Evolutionary conservation across 2,329 filamentous ascomycete genomes (phyloP), one percentile per base, ranked within the genome.

Genomic region (Curvularia eragrostidis): DNA sequence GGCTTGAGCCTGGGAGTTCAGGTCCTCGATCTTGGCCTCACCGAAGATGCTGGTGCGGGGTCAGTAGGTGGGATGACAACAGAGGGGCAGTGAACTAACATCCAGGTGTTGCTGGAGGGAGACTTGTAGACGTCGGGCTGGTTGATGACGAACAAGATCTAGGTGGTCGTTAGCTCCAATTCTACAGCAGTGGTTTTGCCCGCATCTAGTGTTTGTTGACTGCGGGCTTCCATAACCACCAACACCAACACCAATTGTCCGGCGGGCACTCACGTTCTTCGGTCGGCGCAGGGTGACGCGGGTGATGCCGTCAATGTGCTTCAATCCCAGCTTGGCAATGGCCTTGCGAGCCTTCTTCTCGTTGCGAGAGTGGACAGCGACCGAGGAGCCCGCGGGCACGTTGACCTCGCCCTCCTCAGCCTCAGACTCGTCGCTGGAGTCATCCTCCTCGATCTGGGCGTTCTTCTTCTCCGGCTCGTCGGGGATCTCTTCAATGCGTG

Each of bases 281-380:
- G 96, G 96, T 81, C 96, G 88, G 83, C 95, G 91, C 77, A 99
- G 89, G 69, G 96, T 99, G 75, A 99, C 96, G 78, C 95, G 90
- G 76, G 95, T 99, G 82, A 99, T 99, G 79, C 95, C 96, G 76
- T 91, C 90, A 71, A 99, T 90, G 77, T 94, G 93, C 86, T 92
- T 95, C 79, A 99, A 85, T 79, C 96, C 93, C 78, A 98, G 89
- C 89, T 99, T 99, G 81, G 93, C 91, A 79, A 99, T 96, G 77
- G 93, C 93, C 88, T 99, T 99, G 84, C 95, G 90, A 75, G 95
- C 96, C 89, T 99, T 99, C 91, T 99, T 99, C 90, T 99, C 95
- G 85, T 98, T 98, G 82, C 95, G 93, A 78, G 92, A 97, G 87
- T 98, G 94, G 77, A 99, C 89, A 74, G 95, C 88, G 77, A 94